Conservation (phyloP, 2,329 filamentous ascomycete species). For the Trichoderma endophyticum region DNA sequence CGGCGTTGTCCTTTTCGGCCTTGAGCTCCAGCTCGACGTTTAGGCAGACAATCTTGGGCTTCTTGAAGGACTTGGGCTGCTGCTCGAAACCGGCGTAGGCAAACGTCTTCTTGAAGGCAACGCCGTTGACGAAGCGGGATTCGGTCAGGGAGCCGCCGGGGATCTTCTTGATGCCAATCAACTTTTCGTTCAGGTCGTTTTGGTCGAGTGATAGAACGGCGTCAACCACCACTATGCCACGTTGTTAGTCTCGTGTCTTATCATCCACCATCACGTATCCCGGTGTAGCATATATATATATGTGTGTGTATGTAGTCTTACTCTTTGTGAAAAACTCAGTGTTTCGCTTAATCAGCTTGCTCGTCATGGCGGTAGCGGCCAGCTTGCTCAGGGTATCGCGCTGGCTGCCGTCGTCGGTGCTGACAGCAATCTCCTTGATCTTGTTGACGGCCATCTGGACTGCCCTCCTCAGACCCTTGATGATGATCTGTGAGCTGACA, state of each 20-base stretch:
- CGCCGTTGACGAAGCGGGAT: constrained; percentile 93
- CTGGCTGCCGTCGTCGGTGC: constrained; percentile 76
- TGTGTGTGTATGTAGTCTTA: constrained; percentile 35
- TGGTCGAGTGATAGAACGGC: constrained; percentile 94
- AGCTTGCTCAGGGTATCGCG: constrained; percentile 86
- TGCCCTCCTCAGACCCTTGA: constrained; percentile 89
- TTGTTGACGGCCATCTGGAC: constrained; percentile 94
- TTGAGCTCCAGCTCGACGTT: constrained; percentile 98
- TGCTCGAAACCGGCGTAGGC: constrained; percentile 99
- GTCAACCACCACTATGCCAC: constrained; percentile 81
- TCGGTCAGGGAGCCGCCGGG: constrained; percentile 94
- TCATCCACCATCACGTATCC: neutral
- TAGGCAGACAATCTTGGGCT: constrained; percentile 94
- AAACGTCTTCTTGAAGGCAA: constrained; percentile 99
- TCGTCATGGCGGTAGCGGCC: constrained; percentile 96
- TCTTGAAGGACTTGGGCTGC: constrained; percentile 90
- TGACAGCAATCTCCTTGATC: constrained; percentile 94
- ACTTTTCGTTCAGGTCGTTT: constrained; percentile 93
- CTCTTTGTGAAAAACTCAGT: constrained; percentile 97
- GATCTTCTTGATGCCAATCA: constrained; percentile 98
- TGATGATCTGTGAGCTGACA: constrained; percentile 94
- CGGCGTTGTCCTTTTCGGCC: constrained; percentile 98
- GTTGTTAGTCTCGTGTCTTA: constrained; percentile 25
- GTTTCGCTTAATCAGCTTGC: constrained; percentile 98
- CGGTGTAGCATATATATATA: neutral